Evolutionary conservation across 116 monocot genomes (phyloP).

Genomic region (Dioscorea cayenensis): DNA sequence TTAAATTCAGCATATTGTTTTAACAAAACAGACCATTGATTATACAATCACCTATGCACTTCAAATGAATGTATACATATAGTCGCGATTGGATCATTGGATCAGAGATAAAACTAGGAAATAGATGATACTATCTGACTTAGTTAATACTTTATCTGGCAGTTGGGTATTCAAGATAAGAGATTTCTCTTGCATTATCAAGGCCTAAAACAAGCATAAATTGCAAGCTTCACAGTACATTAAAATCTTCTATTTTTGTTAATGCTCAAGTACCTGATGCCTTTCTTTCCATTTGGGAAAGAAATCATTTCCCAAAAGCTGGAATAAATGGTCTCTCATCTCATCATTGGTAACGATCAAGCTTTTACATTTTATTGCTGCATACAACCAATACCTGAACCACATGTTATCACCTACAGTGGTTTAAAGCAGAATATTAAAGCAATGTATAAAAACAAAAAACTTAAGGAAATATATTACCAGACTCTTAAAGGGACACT

Average conservation of each 20-base stretch:
- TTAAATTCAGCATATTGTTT: too few species aligned
- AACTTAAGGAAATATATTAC: background rate
- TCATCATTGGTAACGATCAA: conserved; percentile 86
- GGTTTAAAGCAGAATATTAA: conserved; percentile 9
- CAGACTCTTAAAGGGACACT: background rate
- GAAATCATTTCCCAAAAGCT: conserved; percentile 69
- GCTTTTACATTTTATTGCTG: conserved; percentile 83
- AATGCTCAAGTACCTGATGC: conserved; percentile 54
- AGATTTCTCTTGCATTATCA: too few species aligned
- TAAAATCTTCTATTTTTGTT: background rate
- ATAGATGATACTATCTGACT: too few species aligned
- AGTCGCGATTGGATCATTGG: too few species aligned
- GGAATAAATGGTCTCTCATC: conserved; percentile 84
- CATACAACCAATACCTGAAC: conserved; percentile 98
- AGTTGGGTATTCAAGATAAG: too few species aligned
- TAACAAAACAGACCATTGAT: too few species aligned
- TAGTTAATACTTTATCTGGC: too few species aligned
- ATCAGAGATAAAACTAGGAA: too few species aligned
- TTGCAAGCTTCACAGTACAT: too few species aligned
- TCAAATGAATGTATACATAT: too few species aligned
- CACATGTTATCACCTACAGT: conserved; percentile 39
- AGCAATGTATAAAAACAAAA: background rate
- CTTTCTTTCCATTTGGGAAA: conserved; percentile 95
- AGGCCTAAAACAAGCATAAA: too few species aligned
- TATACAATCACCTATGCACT: too few species aligned